Evolutionary conservation across 331 rosid genomes (phyloP), one percentile per base, ranked within the genome.

Genomic region (Arachis monticola): DNA sequence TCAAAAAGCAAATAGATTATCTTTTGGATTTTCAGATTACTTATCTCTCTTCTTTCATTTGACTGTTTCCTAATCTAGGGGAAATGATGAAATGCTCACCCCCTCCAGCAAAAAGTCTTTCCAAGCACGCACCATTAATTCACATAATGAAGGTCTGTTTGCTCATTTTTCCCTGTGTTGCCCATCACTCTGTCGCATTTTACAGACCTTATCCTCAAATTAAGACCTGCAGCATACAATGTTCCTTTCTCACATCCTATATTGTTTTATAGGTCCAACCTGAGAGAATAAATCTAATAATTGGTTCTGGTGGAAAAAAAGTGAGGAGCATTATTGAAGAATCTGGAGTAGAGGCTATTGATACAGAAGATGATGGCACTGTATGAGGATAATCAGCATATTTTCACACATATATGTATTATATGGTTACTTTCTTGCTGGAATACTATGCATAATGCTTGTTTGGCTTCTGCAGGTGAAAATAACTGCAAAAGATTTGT

Each of bases 221-320:
- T 47, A 60, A 69, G 60, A 63, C 22, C n/a, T 76, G 68, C 73
- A 78, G 17, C 70, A 31, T 76, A 64, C 51, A 67, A 48, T 70
- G 10, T 63, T 79, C 60, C 60, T 61, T 77, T 60, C 78, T 82
- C 55, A 74, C 69, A 38, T 64, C 59, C 61, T 7, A 38, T 56
- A 12, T 83, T 81, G 40, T 55, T 48, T 76, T 50, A 73, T 69
- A 94, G 99, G 93, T 94, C 77, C 83, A 79, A 64, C 93, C 97
- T 17, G 97, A 92, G 5, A 94, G 86, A 78, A 32, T 94, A 77
- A 85, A 90, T 78, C 83, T 87, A 60, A 94, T 94, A 76, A 94
- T 94, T 80, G 99, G 99, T 76, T 5, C 90, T 56, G 99, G 99
- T 67, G 99, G 97, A 79, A 94, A 94, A 85, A 94, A 92, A 81